These are phyloP conservation scores for Mycosphaerella arachidis DNA, from an alignment of 2,329 filamentous ascomycete genomes.

Conservation along the genomic window DNA sequence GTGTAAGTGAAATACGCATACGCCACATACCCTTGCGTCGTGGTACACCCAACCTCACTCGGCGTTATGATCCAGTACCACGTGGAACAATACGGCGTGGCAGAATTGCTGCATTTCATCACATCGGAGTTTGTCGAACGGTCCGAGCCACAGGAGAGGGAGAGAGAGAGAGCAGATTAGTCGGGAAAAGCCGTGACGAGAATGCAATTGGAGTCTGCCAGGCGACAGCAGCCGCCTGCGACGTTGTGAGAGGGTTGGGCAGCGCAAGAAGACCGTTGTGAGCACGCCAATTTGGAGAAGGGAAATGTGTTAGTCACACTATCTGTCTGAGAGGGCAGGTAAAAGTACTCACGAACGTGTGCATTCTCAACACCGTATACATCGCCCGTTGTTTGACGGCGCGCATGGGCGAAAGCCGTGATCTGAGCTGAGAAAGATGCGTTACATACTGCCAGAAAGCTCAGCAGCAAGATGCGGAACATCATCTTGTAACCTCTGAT, in stretches of 20 bases:
- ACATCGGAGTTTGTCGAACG: background rate
- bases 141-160: background rate
- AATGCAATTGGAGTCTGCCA: background rate
- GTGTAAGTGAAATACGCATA: background rate
- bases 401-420: background rate
- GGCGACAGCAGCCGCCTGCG: background rate
- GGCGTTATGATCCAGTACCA: background rate
- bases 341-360: background rate
- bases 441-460: background rate
- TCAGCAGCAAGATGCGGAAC: background rate
- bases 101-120: background rate
- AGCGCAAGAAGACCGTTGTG: background rate
- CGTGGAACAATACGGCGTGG: background rate
- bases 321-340: no score
- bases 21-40: background rate
- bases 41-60: background rate
- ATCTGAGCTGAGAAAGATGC: background rate
- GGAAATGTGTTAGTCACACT: background rate
- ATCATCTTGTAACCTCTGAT: background rate
- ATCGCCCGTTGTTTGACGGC: background rate
- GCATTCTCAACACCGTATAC: background rate
- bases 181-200: background rate
- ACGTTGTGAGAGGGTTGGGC: background rate
- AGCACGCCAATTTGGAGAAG: background rate
- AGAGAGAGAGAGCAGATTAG: background rate